Conservation (phyloP, 2,329 filamentous ascomycete genomes). For the Trichophyton mentagrophytes region DNA sequence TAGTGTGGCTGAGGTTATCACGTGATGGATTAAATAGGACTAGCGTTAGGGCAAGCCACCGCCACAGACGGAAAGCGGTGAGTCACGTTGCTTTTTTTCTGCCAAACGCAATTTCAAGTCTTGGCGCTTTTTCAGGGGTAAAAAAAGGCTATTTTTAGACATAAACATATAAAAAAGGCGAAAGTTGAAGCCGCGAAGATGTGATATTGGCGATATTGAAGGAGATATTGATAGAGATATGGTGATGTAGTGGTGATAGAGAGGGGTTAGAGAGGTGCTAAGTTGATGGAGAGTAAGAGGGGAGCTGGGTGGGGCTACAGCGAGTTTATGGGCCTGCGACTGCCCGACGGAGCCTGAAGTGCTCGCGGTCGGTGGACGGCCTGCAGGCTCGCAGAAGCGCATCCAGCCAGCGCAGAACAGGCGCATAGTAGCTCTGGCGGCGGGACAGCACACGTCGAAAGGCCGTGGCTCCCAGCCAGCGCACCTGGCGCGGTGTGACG, state of each 20-base stretch:
- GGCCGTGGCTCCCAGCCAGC: constrained; percentile 55
- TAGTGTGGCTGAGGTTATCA: background rate
- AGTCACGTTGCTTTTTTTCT: background rate
- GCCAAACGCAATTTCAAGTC: background rate
- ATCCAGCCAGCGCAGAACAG: constrained; percentile 57
- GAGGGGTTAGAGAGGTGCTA: no score
- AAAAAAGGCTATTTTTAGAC: no score
- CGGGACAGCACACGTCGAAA: constrained; percentile 54
- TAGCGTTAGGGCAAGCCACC: background rate
- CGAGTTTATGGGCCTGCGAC: constrained; percentile 9
- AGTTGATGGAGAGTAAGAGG: no score
- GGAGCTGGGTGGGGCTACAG: no score
- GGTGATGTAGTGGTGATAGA: no score
- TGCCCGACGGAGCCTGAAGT: constrained; percentile 23
- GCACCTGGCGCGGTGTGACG: constrained; percentile 47
- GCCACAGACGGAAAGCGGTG: background rate
- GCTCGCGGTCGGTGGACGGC: constrained; percentile 24
- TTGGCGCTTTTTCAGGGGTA: background rate
- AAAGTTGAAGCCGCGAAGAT: no score
- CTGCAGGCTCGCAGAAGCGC: constrained; percentile 32
- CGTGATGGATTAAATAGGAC: background rate
- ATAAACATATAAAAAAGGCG: no score
- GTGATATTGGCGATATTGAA: no score
- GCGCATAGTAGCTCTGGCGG: constrained; percentile 57
- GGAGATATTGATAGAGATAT: no score